These are phyloP conservation scores for Cyanidioschyzon merolae DNA, from an alignment of 23 red algal species.

Conservation along the genomic window DNA sequence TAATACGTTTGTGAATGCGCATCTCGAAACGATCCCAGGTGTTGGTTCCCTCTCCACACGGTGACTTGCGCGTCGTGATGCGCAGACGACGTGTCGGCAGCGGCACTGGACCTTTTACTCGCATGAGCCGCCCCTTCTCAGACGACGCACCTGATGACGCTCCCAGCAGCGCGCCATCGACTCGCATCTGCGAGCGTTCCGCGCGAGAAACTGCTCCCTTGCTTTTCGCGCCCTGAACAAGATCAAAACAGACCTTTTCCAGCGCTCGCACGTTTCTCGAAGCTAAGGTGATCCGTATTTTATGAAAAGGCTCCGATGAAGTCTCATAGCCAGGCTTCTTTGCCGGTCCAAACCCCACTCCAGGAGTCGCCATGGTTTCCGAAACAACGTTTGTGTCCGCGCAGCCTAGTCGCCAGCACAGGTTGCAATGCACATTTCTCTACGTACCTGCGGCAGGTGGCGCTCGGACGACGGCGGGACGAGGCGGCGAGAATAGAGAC, in stretches of 20 bases:
- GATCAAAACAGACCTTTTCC: slow-evolving; percentile 78
- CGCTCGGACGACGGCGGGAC: no score
- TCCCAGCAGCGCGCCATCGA: not conserved
- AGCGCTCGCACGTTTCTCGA: slow-evolving; percentile 62
- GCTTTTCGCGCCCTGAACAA: slow-evolving; percentile 62
- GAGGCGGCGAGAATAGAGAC: no score
- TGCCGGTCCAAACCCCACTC: slow-evolving; percentile 22
- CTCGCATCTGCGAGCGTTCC: not conserved
- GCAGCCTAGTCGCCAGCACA: no score
- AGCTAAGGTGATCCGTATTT: slow-evolving; percentile 89
- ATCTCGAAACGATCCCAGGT: slow-evolving; percentile 99
- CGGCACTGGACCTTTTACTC: slow-evolving; percentile 79
- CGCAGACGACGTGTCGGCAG: slow-evolving; percentile 76
- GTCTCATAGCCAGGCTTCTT: slow-evolving; percentile 77
- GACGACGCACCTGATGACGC: not conserved
- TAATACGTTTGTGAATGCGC: slow-evolving; percentile 90
- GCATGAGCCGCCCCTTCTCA: slow-evolving; percentile 23
- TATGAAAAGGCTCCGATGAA: slow-evolving; percentile 36
- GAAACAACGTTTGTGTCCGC: no score
- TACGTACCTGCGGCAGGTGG: no score
- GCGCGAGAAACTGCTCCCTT: slow-evolving; percentile 23
- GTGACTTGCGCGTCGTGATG: slow-evolving; percentile 90
- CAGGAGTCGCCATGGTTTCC: slow-evolving; percentile 2
- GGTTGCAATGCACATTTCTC: no score
- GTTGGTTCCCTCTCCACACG: slow-evolving; percentile 95